Evolutionary conservation across 2,329 filamentous ascomycete species (phyloP).

Genomic region (Colletotrichum lentis): DNA sequence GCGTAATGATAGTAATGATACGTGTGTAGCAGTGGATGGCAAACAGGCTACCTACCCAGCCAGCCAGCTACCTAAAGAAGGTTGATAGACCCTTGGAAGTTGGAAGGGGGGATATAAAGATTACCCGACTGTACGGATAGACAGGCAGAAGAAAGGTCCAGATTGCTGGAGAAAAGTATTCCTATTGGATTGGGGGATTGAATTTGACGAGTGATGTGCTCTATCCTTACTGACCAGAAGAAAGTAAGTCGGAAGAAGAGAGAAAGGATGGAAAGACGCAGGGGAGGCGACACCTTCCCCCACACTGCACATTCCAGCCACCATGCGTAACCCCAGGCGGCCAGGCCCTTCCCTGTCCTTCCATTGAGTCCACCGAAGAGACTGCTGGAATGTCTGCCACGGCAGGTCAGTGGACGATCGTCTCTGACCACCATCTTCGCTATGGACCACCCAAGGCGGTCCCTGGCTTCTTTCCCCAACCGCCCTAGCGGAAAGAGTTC

Average conservation of each 20-base stretch:
- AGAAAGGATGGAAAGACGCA: conserved; percentile 20
- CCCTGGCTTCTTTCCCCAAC: background rate
- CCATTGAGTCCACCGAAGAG: background rate
- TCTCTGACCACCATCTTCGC: background rate
- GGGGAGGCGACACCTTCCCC: conserved; percentile 26
- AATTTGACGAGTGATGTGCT: conserved; percentile 13
- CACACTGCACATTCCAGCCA: conserved; percentile 23
- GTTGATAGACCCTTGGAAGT: background rate
- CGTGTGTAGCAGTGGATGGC: background rate
- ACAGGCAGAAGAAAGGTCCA: conserved; percentile 12
- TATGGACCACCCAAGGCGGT: background rate
- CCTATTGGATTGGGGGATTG: background rate
- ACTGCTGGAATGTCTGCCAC: background rate
- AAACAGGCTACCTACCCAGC: background rate
- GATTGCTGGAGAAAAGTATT: conserved; percentile 14
- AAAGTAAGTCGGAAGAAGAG: background rate
- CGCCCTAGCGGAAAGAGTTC: background rate
- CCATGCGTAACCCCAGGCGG: conserved; percentile 10
- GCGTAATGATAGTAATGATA: background rate
- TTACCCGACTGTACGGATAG: conserved; percentile 33
- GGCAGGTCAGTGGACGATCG: background rate
- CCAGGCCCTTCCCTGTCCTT: conserved; percentile 31
- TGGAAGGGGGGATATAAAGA: background rate
- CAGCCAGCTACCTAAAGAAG: no score
- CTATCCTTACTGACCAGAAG: no score